Evolutionary conservation across 164 flowering plant species (phyloP), one percentile per base, ranked within the genome.

Genomic region (Vitis labrusca): DNA sequence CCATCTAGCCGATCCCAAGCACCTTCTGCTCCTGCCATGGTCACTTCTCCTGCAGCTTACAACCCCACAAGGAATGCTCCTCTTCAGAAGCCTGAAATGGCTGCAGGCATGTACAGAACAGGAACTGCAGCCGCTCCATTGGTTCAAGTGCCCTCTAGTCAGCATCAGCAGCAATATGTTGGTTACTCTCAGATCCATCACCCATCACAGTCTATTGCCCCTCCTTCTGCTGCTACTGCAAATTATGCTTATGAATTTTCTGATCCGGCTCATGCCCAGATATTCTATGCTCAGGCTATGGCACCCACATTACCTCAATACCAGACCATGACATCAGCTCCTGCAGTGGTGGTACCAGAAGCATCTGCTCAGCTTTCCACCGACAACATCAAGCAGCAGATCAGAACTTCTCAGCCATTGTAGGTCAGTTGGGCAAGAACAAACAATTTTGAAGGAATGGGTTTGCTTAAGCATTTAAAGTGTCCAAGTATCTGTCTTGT

Each of bases 101-200:
- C 85, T 9, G 59, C 90, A 1, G 85, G 73, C 44, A 66, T 74
- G 56, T 92, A 88, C 78, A 81, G 91, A 81, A 86, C 88, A 30
- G 69, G 86, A 37, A 55, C 83, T 9, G 55, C 79, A 50, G 77
- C 75, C n/a, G 66, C 81, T 63, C 82, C 86, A 10, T 71, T 87
- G 17, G 82, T 89, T 56, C 98, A 89, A 66, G 79, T 82, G 10
- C 77, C 87, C 17, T 29, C 87, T 2, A 79, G 79, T 69, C 94
- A 87, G 76, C 89, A 82, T 56, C 91, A 84, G 64, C 86, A 79
- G 23, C 92, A 83, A 51, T 88, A 80, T 64, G 74, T 80, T 57
- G 84, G 85, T 62, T 89, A 80, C 81, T 82, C 88, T 64, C 97
- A 89, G 73, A 76, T 88, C 63, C 92, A 85, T 65, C 85, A 85